phyloP scores from a whole-genome alignment of 1,139 yeast genomes.

The Tardiomyces blankii region DNA sequence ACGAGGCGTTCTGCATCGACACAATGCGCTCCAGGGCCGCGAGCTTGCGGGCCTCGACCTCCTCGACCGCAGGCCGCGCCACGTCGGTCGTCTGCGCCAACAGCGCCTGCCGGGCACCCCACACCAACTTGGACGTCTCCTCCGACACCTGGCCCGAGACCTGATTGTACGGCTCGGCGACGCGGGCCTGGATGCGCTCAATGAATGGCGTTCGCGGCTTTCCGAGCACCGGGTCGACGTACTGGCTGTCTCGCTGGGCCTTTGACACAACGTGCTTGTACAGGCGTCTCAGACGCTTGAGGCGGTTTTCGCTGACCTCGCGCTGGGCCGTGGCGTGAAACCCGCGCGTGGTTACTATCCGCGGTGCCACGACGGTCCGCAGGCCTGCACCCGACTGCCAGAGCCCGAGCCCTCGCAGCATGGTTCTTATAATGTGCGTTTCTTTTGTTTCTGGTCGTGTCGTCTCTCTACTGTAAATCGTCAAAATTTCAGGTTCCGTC shows the following conservation, averaged over 20 bases:
- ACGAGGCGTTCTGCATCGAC: slow-evolving; percentile 59
- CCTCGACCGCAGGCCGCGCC: slow-evolving; percentile 23
- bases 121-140: slow-evolving; percentile 66
- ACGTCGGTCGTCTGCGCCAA: slow-evolving; percentile 32
- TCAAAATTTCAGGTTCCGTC: no score
- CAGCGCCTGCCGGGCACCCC: slow-evolving; percentile 63
- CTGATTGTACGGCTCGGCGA: slow-evolving; percentile 51
- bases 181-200: slow-evolving; percentile 51
- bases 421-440: no score
- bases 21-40: slow-evolving; percentile 64
- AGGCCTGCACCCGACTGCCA: no score
- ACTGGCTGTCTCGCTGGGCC: slow-evolving; percentile 4
- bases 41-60: slow-evolving; percentile 46
- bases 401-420: no score
- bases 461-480: no score
- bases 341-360: neutral
- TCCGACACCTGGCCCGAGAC: slow-evolving; percentile 26
- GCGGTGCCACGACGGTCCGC: no score
- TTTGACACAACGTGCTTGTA: neutral
- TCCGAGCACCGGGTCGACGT: slow-evolving; percentile 77
- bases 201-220: slow-evolving; percentile 56
- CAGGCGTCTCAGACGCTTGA: neutral
- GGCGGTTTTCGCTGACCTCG: neutral
- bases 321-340: neutral
- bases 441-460: no score